phyloP scores from a whole-genome alignment of 108 stramenopile genomes.

The Parietichytrium sp. region DNA sequence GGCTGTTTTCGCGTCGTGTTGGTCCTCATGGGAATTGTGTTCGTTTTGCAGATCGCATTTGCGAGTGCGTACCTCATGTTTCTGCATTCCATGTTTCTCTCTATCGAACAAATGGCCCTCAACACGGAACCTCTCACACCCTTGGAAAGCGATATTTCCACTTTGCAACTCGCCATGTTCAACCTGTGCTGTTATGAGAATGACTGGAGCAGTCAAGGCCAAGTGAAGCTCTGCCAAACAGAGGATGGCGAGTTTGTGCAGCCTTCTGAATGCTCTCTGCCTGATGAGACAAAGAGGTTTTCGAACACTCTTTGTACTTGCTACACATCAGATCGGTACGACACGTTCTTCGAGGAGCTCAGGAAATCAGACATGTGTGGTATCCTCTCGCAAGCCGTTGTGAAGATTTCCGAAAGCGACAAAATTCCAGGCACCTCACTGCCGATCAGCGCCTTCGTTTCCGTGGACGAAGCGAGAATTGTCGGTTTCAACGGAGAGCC shows the following conservation, averaged over 20 bases:
- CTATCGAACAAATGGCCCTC: not conserved
- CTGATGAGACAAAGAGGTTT: not conserved
- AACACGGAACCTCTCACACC: not conserved
- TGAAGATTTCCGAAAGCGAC: not conserved
- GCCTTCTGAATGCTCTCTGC: not conserved
- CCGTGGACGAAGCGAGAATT: not conserved
- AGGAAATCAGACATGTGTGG: not conserved
- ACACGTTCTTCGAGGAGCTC: not conserved
- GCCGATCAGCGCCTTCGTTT: not conserved
- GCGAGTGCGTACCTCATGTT: not conserved
- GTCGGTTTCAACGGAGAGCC: constrained; percentile 31
- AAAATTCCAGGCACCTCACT: not conserved
- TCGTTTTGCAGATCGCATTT: not conserved
- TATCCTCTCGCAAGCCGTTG: not conserved
- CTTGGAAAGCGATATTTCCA: not conserved
- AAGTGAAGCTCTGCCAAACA: not conserved
- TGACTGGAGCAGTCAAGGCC: constrained; percentile 17
- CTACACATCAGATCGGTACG: not conserved
- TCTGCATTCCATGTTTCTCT: not conserved
- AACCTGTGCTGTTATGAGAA: not conserved
- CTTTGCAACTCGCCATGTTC: constrained; percentile 24
- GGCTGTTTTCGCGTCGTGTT: constrained; percentile 6
- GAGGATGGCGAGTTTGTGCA: not conserved
- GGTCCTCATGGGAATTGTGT: not conserved
- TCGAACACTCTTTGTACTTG: not conserved